Evolutionary conservation across 495 filamentous ascomycete genomes (phyloP).

Genomic region (Lasiosphaeria miniovina): DNA sequence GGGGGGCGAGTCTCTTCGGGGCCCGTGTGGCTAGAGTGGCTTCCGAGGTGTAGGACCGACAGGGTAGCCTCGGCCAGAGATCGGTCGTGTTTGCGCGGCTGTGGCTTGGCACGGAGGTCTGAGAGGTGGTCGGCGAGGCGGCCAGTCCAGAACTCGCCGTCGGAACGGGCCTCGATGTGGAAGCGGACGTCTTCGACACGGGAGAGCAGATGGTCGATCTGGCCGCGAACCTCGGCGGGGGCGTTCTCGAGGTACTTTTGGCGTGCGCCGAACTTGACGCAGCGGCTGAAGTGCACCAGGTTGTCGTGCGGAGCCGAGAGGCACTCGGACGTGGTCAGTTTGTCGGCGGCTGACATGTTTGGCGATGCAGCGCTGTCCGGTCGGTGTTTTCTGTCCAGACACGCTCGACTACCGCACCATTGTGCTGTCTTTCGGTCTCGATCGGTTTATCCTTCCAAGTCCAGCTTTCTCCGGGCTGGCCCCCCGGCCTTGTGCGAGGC

Average conservation of each 20-base stretch:
- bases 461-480: too few relatives aligned
- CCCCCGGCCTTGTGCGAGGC: too few relatives aligned
- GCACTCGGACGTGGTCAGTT: conserved; percentile 4
- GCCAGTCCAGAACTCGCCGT: conserved; percentile 18
- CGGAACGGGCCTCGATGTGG: conserved; percentile 7
- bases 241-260: conserved; percentile 12
- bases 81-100: conserved; percentile 11
- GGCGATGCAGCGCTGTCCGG: too few relatives aligned
- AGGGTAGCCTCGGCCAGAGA: conserved; percentile 13
- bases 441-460: too few relatives aligned
- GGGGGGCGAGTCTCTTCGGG: not conserved
- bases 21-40: not conserved
- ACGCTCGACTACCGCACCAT: too few relatives aligned
- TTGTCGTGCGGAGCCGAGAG: conserved; percentile 13
- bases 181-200: conserved; percentile 10
- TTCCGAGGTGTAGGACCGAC: conserved; percentile 11
- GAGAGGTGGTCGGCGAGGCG: conserved; percentile 16
- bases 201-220: conserved; percentile 12
- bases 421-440: too few relatives aligned
- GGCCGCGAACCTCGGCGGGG: conserved; percentile 2
- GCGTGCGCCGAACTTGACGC: conserved; percentile 13
- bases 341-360: not conserved
- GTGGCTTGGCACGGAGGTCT: conserved; percentile 16
- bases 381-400: too few relatives aligned
- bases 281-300: conserved; percentile 14